Conservation (phyloP, 495 filamentous ascomycete genomes). For the Thermothielavioides terrestris region DNA sequence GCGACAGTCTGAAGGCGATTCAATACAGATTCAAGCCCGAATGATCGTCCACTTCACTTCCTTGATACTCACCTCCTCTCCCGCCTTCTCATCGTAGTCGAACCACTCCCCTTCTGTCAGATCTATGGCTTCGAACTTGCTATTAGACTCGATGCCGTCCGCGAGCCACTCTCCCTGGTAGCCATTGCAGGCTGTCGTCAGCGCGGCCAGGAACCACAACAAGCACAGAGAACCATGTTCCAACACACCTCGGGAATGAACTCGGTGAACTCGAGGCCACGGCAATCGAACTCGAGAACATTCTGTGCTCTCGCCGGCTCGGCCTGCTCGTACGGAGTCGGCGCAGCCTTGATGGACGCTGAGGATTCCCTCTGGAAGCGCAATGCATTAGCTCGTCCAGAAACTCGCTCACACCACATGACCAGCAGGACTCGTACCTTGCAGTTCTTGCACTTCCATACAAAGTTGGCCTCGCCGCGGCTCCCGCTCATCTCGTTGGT, state of each 20-base stretch:
- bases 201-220: background rate
- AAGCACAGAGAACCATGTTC: background rate
- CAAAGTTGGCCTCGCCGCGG: slow-evolving; percentile 92
- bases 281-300: slow-evolving; percentile 83
- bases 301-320: slow-evolving; percentile 66
- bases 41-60: slow-evolving; percentile 83
- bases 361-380: slow-evolving; percentile 46
- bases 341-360: slow-evolving; percentile 58
- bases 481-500: slow-evolving; percentile 79
- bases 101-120: slow-evolving; percentile 73
- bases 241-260: slow-evolving; percentile 73
- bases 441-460: slow-evolving; percentile 95
- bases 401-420: too few relatives aligned
- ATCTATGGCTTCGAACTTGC: slow-evolving; percentile 72
- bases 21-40: slow-evolving; percentile 38
- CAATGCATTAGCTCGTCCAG: background rate
- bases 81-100: slow-evolving; percentile 54
- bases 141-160: slow-evolving; percentile 67
- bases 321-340: slow-evolving; percentile 56
- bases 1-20: too few relatives aligned
- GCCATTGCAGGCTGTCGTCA: background rate
- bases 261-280: slow-evolving; percentile 83
- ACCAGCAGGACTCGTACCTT: slow-evolving; percentile 39
- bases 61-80: slow-evolving; percentile 62
- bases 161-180: slow-evolving; percentile 83